Percentiles rank a stretch among this genome's conserved stretches.
Evolutionary conservation across 176 grass and related monocot species (phyloP).

Genomic region (Aegilops longissima): DNA sequence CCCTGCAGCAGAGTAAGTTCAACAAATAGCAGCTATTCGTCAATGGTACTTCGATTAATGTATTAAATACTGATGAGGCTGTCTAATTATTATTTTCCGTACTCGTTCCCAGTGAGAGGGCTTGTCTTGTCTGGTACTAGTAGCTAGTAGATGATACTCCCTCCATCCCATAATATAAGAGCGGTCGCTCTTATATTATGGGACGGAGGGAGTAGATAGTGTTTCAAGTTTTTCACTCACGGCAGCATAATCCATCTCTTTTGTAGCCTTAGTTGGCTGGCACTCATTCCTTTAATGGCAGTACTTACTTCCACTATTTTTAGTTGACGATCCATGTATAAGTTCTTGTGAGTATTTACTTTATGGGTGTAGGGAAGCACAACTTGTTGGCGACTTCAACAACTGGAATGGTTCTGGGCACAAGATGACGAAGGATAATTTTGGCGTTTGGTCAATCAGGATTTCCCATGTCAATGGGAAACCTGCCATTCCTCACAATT

Average conservation of each 20-base stretch:
- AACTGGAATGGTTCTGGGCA: constrained; percentile 74
- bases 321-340: constrained; percentile 6
- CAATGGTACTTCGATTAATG: not conserved
- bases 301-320: not conserved
- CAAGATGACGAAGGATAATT: constrained; percentile 73
- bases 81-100: not conserved
- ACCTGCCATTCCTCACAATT: constrained; percentile 76
- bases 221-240: not conserved
- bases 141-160: not conserved
- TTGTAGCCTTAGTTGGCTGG: not conserved
- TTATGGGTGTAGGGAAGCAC: constrained; percentile 68
- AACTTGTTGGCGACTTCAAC: constrained; percentile 94
- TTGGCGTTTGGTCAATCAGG: constrained; percentile 84
- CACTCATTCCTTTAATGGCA: not conserved
- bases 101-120: too few species aligned
- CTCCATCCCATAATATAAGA: too few species aligned
- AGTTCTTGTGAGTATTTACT: not conserved
- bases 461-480: constrained; percentile 56
- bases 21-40: not conserved
- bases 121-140: too few species aligned
- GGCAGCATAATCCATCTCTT: not conserved
- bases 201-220: too few species aligned
- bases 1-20: constrained; percentile 85
- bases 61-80: not conserved
- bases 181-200: too few species aligned